These are phyloP conservation scores for Selenicereus undatus DNA, from an alignment of 148 eudicot species.

Conservation along the genomic window DNA sequence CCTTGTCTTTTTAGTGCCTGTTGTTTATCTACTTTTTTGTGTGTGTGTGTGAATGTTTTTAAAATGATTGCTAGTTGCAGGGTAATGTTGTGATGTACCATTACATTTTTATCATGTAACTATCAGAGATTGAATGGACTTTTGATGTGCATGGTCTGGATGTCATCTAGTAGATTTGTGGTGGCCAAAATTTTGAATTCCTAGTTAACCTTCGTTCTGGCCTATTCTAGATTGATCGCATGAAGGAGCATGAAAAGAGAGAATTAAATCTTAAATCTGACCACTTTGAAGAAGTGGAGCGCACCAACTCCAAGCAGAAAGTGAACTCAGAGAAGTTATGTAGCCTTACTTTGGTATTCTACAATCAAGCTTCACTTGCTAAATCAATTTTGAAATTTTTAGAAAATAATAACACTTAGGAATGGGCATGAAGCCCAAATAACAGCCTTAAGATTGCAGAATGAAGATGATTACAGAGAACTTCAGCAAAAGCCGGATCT, in stretches of 20 bases:
- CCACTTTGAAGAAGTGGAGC: slow-evolving; percentile 64
- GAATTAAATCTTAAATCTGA: slow-evolving; percentile 50
- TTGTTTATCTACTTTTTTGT: no score
- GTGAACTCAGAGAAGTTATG: slow-evolving; percentile 74
- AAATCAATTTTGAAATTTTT: slow-evolving; percentile 20
- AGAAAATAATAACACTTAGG: slow-evolving; percentile 63
- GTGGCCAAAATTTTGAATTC: not conserved
- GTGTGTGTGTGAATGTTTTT: no score
- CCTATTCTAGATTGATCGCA: slow-evolving; percentile 48
- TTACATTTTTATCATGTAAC: no score
- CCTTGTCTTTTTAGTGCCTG: no score
- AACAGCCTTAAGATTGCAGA: slow-evolving; percentile 64
- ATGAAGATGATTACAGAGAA: slow-evolving; percentile 67
- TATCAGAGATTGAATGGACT: no score
- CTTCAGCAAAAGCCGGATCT: slow-evolving; percentile 81
- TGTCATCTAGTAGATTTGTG: not conserved
- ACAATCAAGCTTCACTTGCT: slow-evolving; percentile 7
- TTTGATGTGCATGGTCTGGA: not conserved
- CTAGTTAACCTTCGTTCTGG: slow-evolving; percentile 7
- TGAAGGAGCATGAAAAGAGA: slow-evolving; percentile 56
- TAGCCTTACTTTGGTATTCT: not conserved
- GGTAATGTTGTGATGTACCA: no score
- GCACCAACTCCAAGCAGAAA: slow-evolving; percentile 65
- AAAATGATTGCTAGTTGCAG: no score
- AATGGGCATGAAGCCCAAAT: slow-evolving; percentile 78